Percentiles rank a stretch among this genome's conserved stretches.
Conservation (phyloP, 257 asterid species). For the Gardenia jasminoides region DNA sequence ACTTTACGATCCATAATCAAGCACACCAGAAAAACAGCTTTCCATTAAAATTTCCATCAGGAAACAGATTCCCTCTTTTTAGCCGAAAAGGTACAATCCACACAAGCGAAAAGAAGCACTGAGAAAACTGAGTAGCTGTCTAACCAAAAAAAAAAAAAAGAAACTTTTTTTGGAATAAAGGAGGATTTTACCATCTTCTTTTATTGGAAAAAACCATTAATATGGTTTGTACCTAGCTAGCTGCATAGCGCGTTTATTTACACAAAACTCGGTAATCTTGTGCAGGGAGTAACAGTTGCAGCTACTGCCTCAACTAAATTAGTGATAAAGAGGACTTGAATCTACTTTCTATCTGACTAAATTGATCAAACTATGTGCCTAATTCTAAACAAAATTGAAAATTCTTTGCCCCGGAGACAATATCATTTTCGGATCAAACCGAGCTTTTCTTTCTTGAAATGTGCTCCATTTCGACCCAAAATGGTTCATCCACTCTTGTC, state of each 20-base stretch:
- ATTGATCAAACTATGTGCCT: not conserved
- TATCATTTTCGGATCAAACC: slow-evolving; percentile 39
- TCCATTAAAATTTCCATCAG: not conserved
- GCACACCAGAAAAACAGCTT: too few relatives aligned
- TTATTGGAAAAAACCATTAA: not conserved
- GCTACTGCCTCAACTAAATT: not conserved
- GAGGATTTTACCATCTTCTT: too few relatives aligned
- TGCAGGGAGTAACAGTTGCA: not conserved
- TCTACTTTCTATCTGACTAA: not conserved
- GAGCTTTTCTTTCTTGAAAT: slow-evolving; percentile 30
- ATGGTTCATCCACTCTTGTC: slow-evolving; percentile 35
- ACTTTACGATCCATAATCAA: slow-evolving; percentile 1
- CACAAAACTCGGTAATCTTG: not conserved
- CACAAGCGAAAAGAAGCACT: too few relatives aligned
- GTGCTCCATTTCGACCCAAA: slow-evolving; percentile 37
- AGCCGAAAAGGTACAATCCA: not conserved
- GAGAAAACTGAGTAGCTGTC: not conserved
- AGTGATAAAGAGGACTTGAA: not conserved
- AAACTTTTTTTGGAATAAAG: too few relatives aligned
- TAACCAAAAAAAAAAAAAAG: not conserved
- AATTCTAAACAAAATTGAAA: slow-evolving; percentile 21
- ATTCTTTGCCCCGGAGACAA: slow-evolving; percentile 40
- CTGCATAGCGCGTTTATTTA: not conserved
- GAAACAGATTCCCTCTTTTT: not conserved
- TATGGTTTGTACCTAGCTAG: not conserved